Evolutionary conservation across 2,329 filamentous ascomycete genomes (phyloP), one percentile per base, ranked within the genome.

Genomic region (Cytospora mali): DNA sequence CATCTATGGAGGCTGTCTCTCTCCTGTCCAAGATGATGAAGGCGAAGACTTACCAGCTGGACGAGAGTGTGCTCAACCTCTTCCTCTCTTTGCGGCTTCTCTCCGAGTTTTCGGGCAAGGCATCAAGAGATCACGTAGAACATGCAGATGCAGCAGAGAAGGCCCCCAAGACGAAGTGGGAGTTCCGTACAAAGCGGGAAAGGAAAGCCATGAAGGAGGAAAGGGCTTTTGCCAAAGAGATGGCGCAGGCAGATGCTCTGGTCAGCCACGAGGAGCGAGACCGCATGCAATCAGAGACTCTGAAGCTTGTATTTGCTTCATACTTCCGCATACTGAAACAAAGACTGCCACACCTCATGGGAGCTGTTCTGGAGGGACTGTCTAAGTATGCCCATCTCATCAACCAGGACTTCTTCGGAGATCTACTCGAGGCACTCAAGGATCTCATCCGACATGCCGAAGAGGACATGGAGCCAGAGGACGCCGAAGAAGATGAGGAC

Each of bases 341-440:
- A 59, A 87, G 93, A 28, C 84, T 87, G 27, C 88, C 92, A 16
- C 87, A 90, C 68, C 85, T 99, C 21, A 98, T 97, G 92, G 95
- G 95, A n/a, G 93, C 94, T 16, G 93, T 97, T 0, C 84, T 99
- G 6, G 95, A 98, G 79, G 95, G 95, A 29, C 80, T 99, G 25
- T 93, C 94, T 56, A 93, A 93, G 73, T 99, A 96, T 73, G 89
- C 93, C 4, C 95, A 97, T 74, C 84, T 99, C 64, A 99, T 99
- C 82, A 99, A 99, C 78, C 93, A 99, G 73, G 92, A 99, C 73
- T 98, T 99, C 80, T 99, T 99, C 71, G 95, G 94, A 29, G 95
- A 99, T 73, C 83, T 99, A 31, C 85, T 99, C 13, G 95, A 98
- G 76, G 94, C 93, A 0, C 81, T 99, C 46, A 96, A 96, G 75